phyloP scores from a whole-genome alignment of 1,284 basidiomycete genomes.

The Grifola frondosa region DNA sequence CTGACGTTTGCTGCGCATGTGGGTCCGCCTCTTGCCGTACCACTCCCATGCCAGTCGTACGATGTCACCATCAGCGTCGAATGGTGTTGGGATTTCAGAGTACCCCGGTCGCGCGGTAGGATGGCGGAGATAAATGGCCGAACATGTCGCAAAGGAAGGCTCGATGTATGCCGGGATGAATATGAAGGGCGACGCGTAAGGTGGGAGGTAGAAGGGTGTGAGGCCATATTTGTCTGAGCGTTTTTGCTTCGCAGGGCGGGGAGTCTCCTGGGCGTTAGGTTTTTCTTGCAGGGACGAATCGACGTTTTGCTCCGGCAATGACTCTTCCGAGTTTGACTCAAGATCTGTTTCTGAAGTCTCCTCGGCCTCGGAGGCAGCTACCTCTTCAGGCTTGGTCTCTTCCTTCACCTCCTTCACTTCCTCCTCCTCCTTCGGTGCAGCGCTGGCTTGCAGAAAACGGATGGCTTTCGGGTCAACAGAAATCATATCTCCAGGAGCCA shows the following conservation, averaged over 20 bases:
- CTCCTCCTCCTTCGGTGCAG: conserved; percentile 21
- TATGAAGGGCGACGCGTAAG: conserved; percentile 87
- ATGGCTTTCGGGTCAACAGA: conserved; percentile 84
- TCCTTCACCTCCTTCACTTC: conserved; percentile 9
- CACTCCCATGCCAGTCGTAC: conserved; percentile 90
- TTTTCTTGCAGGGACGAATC: conserved; percentile 6
- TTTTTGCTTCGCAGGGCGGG: conserved; percentile 1
- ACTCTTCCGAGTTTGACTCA: background rate
- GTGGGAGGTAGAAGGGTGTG: conserved; percentile 86
- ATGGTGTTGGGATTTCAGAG: conserved; percentile 92
- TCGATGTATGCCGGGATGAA: conserved; percentile 97
- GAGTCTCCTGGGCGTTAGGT: background rate
- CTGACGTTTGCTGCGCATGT: conserved; percentile 69
- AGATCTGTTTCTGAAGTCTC: background rate
- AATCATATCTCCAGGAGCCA: conserved; percentile 94
- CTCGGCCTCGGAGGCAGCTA: conserved; percentile 3
- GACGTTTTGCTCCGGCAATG: background rate
- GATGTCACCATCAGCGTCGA: conserved; percentile 89
- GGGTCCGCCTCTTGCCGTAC: conserved; percentile 75
- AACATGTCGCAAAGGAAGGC: conserved; percentile 88
- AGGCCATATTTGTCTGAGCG: conserved; percentile 25
- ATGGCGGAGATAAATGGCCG: conserved; percentile 91
- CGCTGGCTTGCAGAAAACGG: conserved; percentile 61
- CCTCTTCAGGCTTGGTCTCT: conserved; percentile 9
- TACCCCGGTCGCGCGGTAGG: conserved; percentile 92